These are phyloP conservation scores for Metarhizium sp. DNA, from an alignment of 2,329 filamentous ascomycete genomes.

Conservation along the genomic window DNA sequence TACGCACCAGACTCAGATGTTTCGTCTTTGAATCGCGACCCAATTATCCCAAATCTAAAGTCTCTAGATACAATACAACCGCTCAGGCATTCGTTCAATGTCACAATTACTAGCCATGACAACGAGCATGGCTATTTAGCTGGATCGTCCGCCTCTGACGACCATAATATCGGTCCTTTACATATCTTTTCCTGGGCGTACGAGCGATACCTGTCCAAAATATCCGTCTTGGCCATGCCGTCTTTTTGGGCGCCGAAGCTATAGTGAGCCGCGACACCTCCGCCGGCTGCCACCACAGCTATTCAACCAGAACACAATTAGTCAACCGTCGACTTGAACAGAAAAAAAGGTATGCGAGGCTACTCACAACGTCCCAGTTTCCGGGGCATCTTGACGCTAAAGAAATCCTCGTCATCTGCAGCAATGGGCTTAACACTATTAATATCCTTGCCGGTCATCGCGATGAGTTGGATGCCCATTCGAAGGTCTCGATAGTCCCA, in stretches of 20 bases:
- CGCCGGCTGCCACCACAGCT: conserved; percentile 42
- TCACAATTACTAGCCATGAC: too few relatives aligned
- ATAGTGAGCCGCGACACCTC: conserved; percentile 44
- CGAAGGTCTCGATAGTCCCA: conserved; percentile 40
- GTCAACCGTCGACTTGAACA: too few relatives aligned
- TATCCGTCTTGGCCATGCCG: conserved; percentile 39
- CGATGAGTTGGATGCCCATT: conserved; percentile 45
- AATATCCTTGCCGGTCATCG: conserved; percentile 41
- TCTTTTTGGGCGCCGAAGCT: conserved; percentile 29
- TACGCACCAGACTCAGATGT: too few relatives aligned
- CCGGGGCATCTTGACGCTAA: conserved; percentile 28
- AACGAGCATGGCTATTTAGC: not conserved
- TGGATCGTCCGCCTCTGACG: not conserved
- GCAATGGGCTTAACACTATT: conserved; percentile 34
- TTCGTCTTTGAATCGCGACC: too few relatives aligned
- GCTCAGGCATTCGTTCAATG: too few relatives aligned
- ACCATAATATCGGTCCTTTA: conserved; percentile 19
- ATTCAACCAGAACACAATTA: too few relatives aligned
- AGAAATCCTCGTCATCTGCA: conserved; percentile 36
- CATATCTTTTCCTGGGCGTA: conserved; percentile 46
- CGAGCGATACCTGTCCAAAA: conserved; percentile 41
- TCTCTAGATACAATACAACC: too few relatives aligned
- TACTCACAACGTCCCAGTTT: conserved; percentile 26
- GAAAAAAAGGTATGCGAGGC: too few relatives aligned
- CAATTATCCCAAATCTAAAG: too few relatives aligned